Conservation (phyloP, 768 basidiomycete species). For the Thelephora aurantiotincta region DNA sequence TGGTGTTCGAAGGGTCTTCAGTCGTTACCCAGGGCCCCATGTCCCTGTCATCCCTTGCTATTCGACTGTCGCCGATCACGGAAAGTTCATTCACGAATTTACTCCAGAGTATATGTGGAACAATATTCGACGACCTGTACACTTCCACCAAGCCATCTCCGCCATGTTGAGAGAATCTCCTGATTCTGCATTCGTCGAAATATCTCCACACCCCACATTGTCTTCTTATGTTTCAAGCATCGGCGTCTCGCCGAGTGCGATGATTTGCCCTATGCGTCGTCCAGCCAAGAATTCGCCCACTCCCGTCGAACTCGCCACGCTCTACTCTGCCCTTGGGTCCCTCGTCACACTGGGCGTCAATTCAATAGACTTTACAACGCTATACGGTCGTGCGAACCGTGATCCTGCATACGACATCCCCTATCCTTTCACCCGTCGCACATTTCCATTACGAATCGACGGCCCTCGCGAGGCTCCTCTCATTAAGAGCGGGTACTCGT, state of each 20-base stretch:
- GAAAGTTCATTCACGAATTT: constrained; percentile 12
- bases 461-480: background rate
- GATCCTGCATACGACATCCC: background rate
- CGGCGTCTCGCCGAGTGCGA: constrained; percentile 3
- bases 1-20: constrained; percentile 19
- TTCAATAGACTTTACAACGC: constrained; percentile 16
- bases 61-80: constrained; percentile 22
- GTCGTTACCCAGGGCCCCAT: constrained; percentile 17
- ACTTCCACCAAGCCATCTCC: constrained; percentile 20
- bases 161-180: constrained; percentile 10
- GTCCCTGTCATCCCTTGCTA: constrained; percentile 18
- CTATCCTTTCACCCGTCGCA: constrained; percentile 20
- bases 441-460: constrained; percentile 6
- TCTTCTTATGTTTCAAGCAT: constrained; percentile 16
- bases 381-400: constrained; percentile 12
- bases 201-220: constrained; percentile 26
- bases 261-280: constrained; percentile 16
- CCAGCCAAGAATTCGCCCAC: constrained; percentile 8
- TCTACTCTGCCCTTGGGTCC: constrained; percentile 17
- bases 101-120: constrained; percentile 27
- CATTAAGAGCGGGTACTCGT: background rate
- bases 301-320: constrained; percentile 12
- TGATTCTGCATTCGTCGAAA: constrained; percentile 21
- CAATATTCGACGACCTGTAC: constrained; percentile 22
- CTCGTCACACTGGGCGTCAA: constrained; percentile 18